These are phyloP conservation scores for Inonotus obliquus DNA, from an alignment of 1,284 basidiomycete genomes.

Conservation along the genomic window DNA sequence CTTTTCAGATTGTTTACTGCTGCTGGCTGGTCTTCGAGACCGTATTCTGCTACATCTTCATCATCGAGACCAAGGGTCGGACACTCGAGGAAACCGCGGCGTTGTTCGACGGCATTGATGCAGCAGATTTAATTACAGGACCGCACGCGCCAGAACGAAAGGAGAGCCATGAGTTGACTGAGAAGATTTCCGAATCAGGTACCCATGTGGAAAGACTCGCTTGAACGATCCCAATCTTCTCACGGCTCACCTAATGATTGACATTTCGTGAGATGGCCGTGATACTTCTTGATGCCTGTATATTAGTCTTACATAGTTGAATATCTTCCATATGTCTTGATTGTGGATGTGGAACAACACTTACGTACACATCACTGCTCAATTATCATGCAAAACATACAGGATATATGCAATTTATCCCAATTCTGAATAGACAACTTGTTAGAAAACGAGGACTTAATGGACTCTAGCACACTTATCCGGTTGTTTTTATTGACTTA, in stretches of 20 bases:
- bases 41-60: slow-evolving; percentile 36
- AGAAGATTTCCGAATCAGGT: slow-evolving; percentile 2
- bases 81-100: slow-evolving; percentile 37
- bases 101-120: slow-evolving; percentile 33
- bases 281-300: not conserved
- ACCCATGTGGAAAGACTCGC: not conserved
- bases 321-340: not conserved
- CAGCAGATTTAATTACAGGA: slow-evolving; percentile 24
- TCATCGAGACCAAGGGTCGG: slow-evolving; percentile 40
- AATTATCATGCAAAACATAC: not conserved
- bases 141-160: not conserved
- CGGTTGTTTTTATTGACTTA: too few species aligned
- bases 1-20: slow-evolving; percentile 38
- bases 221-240: not conserved
- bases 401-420: not conserved
- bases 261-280: not conserved
- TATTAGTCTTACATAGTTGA: not conserved
- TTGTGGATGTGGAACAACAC: not conserved
- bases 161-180: not conserved
- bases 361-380: not conserved
- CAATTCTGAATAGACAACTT: not conserved
- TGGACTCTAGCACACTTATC: not conserved
- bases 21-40: slow-evolving; percentile 36
- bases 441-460: not conserved
- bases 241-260: not conserved